phyloP scores from a whole-genome alignment of 2,329 filamentous ascomycete species.

The Phaeosphaeria sp. region DNA sequence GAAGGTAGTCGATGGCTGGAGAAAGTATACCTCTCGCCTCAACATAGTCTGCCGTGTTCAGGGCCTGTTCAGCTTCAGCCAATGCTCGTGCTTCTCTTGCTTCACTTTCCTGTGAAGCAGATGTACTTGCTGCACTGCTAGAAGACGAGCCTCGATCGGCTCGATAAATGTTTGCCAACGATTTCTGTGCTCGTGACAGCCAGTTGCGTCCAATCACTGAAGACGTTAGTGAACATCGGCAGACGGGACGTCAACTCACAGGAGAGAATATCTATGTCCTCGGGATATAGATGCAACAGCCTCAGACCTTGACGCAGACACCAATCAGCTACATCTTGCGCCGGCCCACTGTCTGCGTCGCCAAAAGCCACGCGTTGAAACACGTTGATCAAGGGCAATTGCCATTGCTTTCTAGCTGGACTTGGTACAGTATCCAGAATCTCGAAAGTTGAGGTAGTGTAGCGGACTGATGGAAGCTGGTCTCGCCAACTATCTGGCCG shows the following conservation, averaged over 20 bases:
- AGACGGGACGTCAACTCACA: constrained; percentile 39
- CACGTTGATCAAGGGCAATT: constrained; percentile 44
- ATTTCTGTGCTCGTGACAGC: constrained; percentile 59
- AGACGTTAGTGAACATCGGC: constrained; percentile 1
- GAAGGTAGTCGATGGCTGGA: constrained; percentile 60
- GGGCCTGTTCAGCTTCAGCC: constrained; percentile 42
- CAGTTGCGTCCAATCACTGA: constrained; percentile 59
- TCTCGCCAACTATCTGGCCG: constrained; percentile 40
- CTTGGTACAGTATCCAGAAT: constrained; percentile 22
- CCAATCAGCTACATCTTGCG: constrained; percentile 57
- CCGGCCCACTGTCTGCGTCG: constrained; percentile 55
- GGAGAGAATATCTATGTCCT: constrained; percentile 52
- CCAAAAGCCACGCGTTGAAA: constrained; percentile 59
- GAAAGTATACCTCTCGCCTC: constrained; percentile 60
- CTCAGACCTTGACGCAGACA: constrained; percentile 57
- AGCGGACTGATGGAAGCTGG: constrained; percentile 28
- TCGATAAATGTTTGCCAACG: constrained; percentile 56
- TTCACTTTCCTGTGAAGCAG: constrained; percentile 22
- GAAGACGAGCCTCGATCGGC: constrained; percentile 50
- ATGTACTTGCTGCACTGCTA: constrained; percentile 44
- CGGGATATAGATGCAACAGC: constrained; percentile 53
- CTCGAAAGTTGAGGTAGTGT: constrained; percentile 23
- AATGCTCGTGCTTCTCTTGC: constrained; percentile 22
- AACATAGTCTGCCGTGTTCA: constrained; percentile 52
- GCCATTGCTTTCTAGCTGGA: constrained; percentile 24